phyloP scores from a whole-genome alignment of 495 filamentous ascomycete genomes.

The Cercophora newfieldiana region DNA sequence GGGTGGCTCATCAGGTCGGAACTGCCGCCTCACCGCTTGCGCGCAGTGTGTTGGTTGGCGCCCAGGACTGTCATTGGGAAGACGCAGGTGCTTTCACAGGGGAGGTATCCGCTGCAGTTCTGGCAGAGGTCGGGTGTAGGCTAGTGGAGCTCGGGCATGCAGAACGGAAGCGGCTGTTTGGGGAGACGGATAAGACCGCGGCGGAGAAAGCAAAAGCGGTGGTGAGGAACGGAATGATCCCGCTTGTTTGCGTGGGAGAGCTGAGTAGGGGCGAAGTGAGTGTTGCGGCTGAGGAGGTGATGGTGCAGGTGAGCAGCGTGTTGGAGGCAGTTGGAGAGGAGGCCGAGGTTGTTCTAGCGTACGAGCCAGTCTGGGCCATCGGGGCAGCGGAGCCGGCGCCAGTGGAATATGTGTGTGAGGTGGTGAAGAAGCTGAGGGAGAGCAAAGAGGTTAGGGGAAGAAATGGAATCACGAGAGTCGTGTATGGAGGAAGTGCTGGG shows the following conservation, averaged over 20 bases:
- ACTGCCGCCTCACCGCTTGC: constrained; percentile 35
- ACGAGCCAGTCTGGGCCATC: constrained; percentile 91
- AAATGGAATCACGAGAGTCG: constrained; percentile 58
- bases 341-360: constrained; percentile 75
- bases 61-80: constrained; percentile 72
- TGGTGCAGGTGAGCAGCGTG: constrained; percentile 61
- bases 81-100: constrained; percentile 72
- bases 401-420: constrained; percentile 65
- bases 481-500: constrained; percentile 81
- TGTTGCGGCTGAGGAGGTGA: constrained; percentile 65
- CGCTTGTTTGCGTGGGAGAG: constrained; percentile 81
- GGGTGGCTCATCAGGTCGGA: constrained; percentile 53
- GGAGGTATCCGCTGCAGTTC: constrained; percentile 67
- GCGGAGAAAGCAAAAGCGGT: constrained; percentile 67
- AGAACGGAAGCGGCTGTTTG: constrained; percentile 67
- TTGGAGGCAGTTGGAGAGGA: constrained; percentile 57
- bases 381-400: constrained; percentile 70
- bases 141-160: constrained; percentile 81
- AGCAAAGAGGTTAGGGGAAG: constrained; percentile 43
- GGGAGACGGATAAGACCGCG: constrained; percentile 65
- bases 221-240: constrained; percentile 66
- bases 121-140: constrained; percentile 62
- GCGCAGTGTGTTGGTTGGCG: constrained; percentile 58
- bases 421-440: constrained; percentile 61
- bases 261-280: constrained; percentile 39